These are phyloP conservation scores for Chlorella ohadii DNA, from an alignment of 139 green algal genomes.

Conservation along the genomic window DNA sequence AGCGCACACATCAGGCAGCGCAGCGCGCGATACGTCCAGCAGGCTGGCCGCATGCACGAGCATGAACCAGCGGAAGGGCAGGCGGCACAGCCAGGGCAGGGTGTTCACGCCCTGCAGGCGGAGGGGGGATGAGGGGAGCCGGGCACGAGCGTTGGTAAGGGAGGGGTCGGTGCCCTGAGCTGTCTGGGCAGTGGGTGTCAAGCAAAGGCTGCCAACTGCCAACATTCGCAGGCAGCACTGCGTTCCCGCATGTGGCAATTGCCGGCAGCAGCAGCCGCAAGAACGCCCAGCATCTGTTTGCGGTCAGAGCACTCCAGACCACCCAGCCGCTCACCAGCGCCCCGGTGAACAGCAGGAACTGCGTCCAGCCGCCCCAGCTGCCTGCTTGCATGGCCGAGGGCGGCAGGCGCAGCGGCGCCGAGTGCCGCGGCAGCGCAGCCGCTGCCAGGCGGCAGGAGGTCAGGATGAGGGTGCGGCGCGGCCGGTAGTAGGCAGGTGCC, in stretches of 20 bases:
- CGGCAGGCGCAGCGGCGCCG: not conserved
- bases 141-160: no score
- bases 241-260: no score
- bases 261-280: no score
- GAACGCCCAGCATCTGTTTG: no score
- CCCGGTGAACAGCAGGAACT: conserved; percentile 2
- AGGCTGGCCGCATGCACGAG: conserved; percentile 2
- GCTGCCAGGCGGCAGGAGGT: conserved; percentile 7
- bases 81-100: conserved; percentile 17
- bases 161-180: no score
- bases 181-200: no score
- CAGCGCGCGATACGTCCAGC: not conserved
- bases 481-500: not conserved
- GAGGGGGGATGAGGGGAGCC: no score
- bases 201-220: no score
- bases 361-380: conserved; percentile 7
- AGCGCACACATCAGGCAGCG: not conserved
- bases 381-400: no score
- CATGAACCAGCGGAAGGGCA: conserved; percentile 33
- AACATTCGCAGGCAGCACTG: no score
- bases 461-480: conserved; percentile 8
- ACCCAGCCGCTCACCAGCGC: conserved; percentile 4
- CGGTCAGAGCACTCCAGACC: no score
- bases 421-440: not conserved
- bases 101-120: conserved; percentile 10